These are phyloP conservation scores for Saxispiralis lemnorum DNA, from an alignment of 495 filamentous ascomycete genomes.

Conservation along the genomic window DNA sequence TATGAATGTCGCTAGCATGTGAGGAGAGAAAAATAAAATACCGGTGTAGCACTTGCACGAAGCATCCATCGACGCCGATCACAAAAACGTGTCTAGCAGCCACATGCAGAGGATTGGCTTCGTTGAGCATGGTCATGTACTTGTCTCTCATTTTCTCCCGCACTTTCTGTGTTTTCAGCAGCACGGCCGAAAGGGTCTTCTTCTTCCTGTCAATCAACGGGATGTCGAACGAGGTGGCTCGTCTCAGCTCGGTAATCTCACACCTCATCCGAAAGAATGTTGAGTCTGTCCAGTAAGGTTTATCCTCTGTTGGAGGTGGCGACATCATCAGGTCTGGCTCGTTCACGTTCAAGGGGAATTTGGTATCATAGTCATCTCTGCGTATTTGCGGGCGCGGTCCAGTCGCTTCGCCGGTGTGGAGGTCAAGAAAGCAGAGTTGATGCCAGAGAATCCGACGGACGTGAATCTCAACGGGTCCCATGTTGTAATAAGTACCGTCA, in stretches of 20 bases:
- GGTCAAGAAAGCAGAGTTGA: constrained; percentile 56
- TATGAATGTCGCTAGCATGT: too few species aligned
- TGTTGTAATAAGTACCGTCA: constrained; percentile 42
- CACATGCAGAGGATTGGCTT: constrained; percentile 37
- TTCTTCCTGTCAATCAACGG: constrained; percentile 41
- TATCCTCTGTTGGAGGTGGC: constrained; percentile 24
- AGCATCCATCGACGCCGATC: constrained; percentile 40
- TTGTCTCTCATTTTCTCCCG: constrained; percentile 37
- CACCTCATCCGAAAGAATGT: constrained; percentile 49
- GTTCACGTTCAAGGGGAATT: constrained; percentile 47
- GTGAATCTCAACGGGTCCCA: constrained; percentile 50
- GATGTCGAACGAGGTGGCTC: constrained; percentile 45
- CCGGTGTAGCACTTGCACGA: constrained; percentile 47
- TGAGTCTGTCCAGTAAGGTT: constrained; percentile 46
- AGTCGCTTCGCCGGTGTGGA: constrained; percentile 57
- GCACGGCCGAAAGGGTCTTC: constrained; percentile 36
- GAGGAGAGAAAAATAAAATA: too few species aligned
- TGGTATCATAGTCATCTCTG: constrained; percentile 52
- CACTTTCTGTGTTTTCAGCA: constrained; percentile 46
- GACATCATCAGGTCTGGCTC: constrained; percentile 36
- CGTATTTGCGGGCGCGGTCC: constrained; percentile 51
- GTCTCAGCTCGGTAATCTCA: constrained; percentile 53
- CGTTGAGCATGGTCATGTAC: constrained; percentile 42
- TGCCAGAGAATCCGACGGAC: constrained; percentile 64
- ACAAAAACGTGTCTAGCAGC: constrained; percentile 42